Conservation (phyloP, 495 filamentous ascomycete species). For the Melanomma pulvis-pyrius region DNA sequence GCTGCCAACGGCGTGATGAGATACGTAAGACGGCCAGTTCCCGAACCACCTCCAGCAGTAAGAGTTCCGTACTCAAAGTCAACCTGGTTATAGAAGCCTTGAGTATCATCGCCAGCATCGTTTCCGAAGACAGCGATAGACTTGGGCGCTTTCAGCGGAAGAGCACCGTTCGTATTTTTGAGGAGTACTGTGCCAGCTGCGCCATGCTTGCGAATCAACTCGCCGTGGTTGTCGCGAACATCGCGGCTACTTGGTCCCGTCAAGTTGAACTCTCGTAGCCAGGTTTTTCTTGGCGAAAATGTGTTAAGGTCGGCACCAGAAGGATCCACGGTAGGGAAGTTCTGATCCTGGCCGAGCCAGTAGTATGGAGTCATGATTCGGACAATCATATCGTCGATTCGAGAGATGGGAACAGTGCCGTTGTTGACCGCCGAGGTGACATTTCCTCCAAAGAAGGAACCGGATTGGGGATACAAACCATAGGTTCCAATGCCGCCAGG, state of each 20-base stretch:
- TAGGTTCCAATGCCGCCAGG: slow-evolving; percentile 32
- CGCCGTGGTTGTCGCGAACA: slow-evolving; percentile 55
- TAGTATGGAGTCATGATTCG: slow-evolving; percentile 46
- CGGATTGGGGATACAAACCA: slow-evolving; percentile 12
- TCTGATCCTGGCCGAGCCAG: slow-evolving; percentile 36
- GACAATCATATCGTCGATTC: slow-evolving; percentile 43
- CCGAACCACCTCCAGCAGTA: slow-evolving; percentile 41
- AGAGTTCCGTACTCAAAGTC: slow-evolving; percentile 60
- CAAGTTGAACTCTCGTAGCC: slow-evolving; percentile 12
- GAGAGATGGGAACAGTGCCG: slow-evolving; percentile 33
- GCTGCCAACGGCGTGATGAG: slow-evolving; percentile 48
- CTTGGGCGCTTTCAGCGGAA: slow-evolving; percentile 56
- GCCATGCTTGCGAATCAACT: slow-evolving; percentile 58
- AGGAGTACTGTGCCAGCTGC: slow-evolving; percentile 62
- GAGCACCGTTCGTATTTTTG: slow-evolving; percentile 60
- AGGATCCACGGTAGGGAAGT: slow-evolving; percentile 37
- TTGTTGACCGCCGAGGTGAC: slow-evolving; percentile 39
- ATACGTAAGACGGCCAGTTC: slow-evolving; percentile 20
- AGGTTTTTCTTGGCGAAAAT: slow-evolving; percentile 8
- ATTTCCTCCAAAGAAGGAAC: slow-evolving; percentile 40
- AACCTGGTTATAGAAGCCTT: slow-evolving; percentile 18
- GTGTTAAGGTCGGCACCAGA: slow-evolving; percentile 19
- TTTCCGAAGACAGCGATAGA: slow-evolving; percentile 65
- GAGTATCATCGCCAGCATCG: slow-evolving; percentile 54
- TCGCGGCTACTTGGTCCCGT: slow-evolving; percentile 39